Conservation (phyloP, 2,329 filamentous ascomycete genomes). For the Lecanicillium sp. region DNA sequence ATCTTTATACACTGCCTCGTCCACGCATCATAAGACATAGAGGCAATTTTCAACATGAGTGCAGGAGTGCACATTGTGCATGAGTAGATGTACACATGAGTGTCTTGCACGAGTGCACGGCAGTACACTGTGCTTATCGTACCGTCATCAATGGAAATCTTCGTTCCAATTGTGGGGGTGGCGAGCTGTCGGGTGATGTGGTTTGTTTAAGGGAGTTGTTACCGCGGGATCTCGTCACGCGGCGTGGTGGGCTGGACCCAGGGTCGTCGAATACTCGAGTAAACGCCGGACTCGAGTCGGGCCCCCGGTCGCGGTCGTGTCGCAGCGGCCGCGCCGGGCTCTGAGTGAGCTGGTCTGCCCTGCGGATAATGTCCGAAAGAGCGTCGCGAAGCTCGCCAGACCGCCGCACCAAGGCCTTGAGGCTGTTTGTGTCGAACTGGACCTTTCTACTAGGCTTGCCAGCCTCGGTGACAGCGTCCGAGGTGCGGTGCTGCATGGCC, state of each 20-base stretch:
- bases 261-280: constrained; percentile 61
- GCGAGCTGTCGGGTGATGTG: constrained; percentile 46
- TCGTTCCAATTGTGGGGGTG: constrained; percentile 42
- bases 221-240: constrained; percentile 46
- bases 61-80: no score
- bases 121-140: constrained; percentile 31
- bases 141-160: constrained; percentile 63
- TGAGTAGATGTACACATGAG: no score
- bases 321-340: constrained; percentile 49
- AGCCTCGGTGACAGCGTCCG: constrained; percentile 30
- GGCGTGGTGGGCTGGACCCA: constrained; percentile 47
- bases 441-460: constrained; percentile 44
- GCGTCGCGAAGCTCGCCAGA: constrained; percentile 54
- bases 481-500: constrained; percentile 52
- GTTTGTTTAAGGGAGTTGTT: constrained; percentile 46
- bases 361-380: constrained; percentile 54
- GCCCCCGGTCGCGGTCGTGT: constrained; percentile 34
- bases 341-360: constrained; percentile 51
- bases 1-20: constrained; percentile 13
- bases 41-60: constrained; percentile 15
- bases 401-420: constrained; percentile 59
- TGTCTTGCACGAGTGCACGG: no score
- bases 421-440: constrained; percentile 63
- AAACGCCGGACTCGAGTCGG: constrained; percentile 60
- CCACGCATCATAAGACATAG: constrained; percentile 5